A percentile compares a stretch with the other conserved stretches of the same genome.
phyloP scores from a whole-genome alignment of 202 grass and related monocot species.

The Musa balbisiana region DNA sequence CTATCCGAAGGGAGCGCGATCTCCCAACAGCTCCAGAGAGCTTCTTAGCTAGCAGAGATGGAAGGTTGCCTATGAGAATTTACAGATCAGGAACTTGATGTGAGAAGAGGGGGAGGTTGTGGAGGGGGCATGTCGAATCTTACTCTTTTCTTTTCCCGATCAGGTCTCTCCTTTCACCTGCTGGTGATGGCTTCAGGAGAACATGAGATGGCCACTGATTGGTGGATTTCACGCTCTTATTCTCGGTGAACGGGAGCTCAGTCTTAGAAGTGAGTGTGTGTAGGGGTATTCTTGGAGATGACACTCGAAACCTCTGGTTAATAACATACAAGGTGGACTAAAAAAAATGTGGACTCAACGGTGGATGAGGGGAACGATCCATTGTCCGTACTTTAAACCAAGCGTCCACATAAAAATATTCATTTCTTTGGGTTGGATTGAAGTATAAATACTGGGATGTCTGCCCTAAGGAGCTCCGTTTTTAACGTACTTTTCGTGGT shows the following conservation, averaged over 20 bases:
- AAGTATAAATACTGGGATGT: background rate
- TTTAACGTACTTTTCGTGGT: background rate
- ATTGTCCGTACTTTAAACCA: background rate
- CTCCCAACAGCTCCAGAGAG: background rate
- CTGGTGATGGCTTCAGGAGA: background rate
- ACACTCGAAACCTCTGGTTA: background rate
- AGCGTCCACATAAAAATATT: background rate
- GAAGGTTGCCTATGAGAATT: no score
- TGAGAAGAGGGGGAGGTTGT: background rate
- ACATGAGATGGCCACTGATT: background rate
- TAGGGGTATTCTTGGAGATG: no score
- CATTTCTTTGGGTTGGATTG: no score
- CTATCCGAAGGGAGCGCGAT: background rate
- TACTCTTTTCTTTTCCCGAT: background rate
- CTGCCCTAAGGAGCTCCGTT: background rate
- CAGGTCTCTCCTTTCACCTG: background rate
- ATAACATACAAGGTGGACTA: background rate
- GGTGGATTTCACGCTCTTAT: background rate
- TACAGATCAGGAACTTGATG: constrained; percentile 1
- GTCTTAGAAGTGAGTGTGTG: no score
- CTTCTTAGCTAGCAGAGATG: background rate
- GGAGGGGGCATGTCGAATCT: background rate
- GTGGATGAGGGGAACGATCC: background rate
- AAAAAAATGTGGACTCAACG: background rate
- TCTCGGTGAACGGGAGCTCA: no score